Base-by-base conservation (phyloP, 2,329 filamentous ascomycete species). In the Xylariaceae sp. region DNA sequence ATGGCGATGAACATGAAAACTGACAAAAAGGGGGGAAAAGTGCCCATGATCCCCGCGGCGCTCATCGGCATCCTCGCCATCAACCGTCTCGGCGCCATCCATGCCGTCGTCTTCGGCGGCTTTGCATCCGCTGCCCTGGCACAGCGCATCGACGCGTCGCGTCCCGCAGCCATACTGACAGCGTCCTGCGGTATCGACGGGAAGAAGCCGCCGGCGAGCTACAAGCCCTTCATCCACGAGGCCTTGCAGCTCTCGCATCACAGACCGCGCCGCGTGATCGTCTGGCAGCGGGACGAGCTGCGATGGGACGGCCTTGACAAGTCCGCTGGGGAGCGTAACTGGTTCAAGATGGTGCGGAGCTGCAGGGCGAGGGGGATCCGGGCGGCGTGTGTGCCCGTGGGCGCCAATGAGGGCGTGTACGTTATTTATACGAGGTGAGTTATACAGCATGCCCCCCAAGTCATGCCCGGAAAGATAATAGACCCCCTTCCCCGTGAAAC, bases 11-110 rank as follows among this genome's bases (percentile, higher is more conserved):
- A 45, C 1, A 48, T 35, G 15, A 44, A 17, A n/a, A 55, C 42
- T 51, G 23, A 30, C 35, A 60, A 66, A 23, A 62, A 63, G 42
- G 56, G 8, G 11, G 59, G 8, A 18, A 7, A 49, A 90, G 88
- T 97, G 92, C 92, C 92, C 57, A 97, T 97, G 92, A 90, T 97
- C 49, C 92, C 93, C 0, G 87, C 90, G 0, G 89, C 92, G 1
- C 73, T 96, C n/a, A 85, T 95, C 62, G 92, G 89, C 8, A 91
- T 94, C 64, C 83, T 97, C 3, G 92, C 93, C 23, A 84, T 89
- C 60, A 86, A 86, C 62, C 85, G 92, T 8, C 79, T 97, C 0
- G 93, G 92, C 9, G 93, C 92, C 13, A 85, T 97, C 55, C 93
- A 97, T 71, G 87, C 90, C 2, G 90, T 96, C 3, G 93, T 97